Conservation (phyloP, 2,329 filamentous ascomycete species). For the Penicillium sp. region DNA sequence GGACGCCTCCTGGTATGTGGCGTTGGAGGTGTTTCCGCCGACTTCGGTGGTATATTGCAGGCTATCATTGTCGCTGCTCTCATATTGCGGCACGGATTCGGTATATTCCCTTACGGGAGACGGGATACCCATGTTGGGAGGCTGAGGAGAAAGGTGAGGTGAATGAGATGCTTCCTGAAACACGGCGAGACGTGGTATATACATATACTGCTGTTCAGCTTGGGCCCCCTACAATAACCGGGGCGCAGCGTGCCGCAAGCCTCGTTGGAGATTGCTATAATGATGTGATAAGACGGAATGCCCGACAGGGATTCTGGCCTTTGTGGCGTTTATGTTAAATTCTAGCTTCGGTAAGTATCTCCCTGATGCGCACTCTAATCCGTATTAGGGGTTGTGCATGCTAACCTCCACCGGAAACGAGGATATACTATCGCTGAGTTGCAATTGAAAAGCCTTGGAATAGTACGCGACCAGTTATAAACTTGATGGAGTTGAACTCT, state of each 20-base stretch:
- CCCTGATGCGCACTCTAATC: neutral
- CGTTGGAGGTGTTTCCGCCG: slow-evolving; percentile 45
- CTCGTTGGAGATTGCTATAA: neutral
- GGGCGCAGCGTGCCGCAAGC: neutral
- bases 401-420: neutral
- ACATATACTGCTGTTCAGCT: neutral
- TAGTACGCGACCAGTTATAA: neutral
- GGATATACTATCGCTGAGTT: neutral
- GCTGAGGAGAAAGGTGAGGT: neutral
- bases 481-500: neutral
- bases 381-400: neutral
- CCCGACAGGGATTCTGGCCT: neutral
- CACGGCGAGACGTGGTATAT: neutral
- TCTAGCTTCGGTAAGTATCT: neutral
- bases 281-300: neutral
- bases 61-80: slow-evolving; percentile 2
- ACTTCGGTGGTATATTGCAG: slow-evolving; percentile 5
- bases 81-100: neutral
- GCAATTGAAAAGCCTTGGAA: neutral
- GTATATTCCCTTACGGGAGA: neutral
- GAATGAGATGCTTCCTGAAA: neutral
- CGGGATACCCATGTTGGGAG: neutral
- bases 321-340: neutral
- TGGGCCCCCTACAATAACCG: neutral
- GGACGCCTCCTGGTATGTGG: slow-evolving; percentile 58